Evolutionary conservation across 352 stramenopile genomes (phyloP).

Genomic region (Phytophthora macrochlamydospora): DNA sequence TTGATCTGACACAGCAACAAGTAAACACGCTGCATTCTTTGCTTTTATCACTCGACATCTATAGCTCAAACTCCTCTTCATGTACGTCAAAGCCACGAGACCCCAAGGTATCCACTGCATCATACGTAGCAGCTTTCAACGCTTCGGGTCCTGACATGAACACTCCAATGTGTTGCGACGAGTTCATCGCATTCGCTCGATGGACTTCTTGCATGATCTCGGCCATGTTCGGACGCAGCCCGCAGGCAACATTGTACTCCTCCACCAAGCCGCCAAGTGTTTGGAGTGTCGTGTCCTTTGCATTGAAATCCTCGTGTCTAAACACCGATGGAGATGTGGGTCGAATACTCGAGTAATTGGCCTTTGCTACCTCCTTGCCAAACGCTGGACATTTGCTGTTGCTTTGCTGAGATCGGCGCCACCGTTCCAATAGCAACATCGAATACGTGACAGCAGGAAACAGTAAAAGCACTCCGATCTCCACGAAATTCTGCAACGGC

Average conservation of each 20-base stretch:
- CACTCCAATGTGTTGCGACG: conserved; percentile 25
- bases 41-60: conserved; percentile 1
- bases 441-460: conserved; percentile 32
- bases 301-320: background rate
- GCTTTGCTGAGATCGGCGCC: background rate
- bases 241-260: conserved; percentile 30
- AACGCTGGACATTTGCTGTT: conserved; percentile 10
- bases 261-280: conserved; percentile 37
- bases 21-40: background rate
- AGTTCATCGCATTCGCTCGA: conserved; percentile 5
- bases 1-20: too few relatives aligned
- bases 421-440: conserved; percentile 26
- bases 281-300: conserved; percentile 14
- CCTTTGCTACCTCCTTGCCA: conserved; percentile 3
- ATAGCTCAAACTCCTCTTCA: conserved; percentile 39
- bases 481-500: conserved; percentile 55
- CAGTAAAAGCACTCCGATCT: conserved; percentile 43
- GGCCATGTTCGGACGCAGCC: conserved; percentile 36
- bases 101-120: conserved; percentile 22
- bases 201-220: conserved; percentile 36
- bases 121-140: conserved; percentile 33
- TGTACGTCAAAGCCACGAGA: conserved; percentile 28
- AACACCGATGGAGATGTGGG: conserved; percentile 14
- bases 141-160: conserved; percentile 49
- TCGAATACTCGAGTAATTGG: conserved; percentile 27